Evolutionary conservation across 2,329 filamentous ascomycete species (phyloP), one percentile per base, ranked within the genome.

Genomic region (Fusarium newnesense): DNA sequence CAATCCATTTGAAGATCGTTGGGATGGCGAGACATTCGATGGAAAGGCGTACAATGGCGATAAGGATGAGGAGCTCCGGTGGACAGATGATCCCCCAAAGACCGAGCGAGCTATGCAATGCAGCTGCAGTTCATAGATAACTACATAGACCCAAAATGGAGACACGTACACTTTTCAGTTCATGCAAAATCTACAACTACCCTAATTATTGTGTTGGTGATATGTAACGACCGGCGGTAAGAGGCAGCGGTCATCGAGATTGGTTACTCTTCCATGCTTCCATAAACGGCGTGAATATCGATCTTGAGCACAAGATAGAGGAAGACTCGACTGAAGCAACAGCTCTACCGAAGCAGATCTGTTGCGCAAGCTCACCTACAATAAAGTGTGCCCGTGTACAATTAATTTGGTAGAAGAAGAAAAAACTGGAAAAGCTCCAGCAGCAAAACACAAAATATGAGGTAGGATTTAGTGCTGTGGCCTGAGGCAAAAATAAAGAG

Each of bases 31-130:
- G 60, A 80, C 80, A 30, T 84, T 88, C 47, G 82, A 87, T 7
- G 83, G 85, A 50, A 78, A 87, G 76, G 82, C 83, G 72, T 85
- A 88, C 85, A 75, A 85, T 65, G 88, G 90, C 64, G 85, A 96
- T 72, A 84, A 84, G 59, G 89, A 90, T 21, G 94, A 97, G 79
- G 96, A 97, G 81, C 87, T 91, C 75, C 87, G 95, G 71, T 97
- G 94, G 86, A 94, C 92, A 75, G 92, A 93, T 5, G 95, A 98
- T 83, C 94, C 97, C 61, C 96, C 96, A 1, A 90, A 88, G 79
- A 87, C 87, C 50, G 90, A 91, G 82, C 89, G 94, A 75, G 93
- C 93, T 39, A 91, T 97, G 89, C 96, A 98, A 85, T 98, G 96
- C 81, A 97, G 94, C 80, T 99, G 96, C 83, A 97, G 94, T 80